A percentile compares a stretch with the other conserved stretches of the same genome.
Conservation (phyloP, 1,284 basidiomycete genomes). For the Ustilago sp. region DNA sequence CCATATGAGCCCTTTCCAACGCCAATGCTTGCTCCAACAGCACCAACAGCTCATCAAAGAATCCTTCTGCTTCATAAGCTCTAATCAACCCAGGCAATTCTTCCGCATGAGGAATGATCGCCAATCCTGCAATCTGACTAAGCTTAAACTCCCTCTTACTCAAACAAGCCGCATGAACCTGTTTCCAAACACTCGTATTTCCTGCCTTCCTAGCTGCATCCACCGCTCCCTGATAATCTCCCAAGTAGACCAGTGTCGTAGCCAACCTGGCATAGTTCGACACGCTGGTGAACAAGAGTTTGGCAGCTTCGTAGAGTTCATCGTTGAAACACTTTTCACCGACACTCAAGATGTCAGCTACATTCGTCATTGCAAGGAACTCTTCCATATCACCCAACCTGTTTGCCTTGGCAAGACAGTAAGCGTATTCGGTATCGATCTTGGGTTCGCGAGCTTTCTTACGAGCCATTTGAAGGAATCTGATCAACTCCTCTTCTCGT, state of each 20-base stretch:
- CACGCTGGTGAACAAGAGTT: conserved; percentile 93
- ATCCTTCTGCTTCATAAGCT: conserved; percentile 89
- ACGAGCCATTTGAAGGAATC: conserved; percentile 99
- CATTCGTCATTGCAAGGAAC: conserved; percentile 98
- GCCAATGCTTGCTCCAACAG: conserved; percentile 92
- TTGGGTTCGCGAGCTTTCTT: conserved; percentile 96
- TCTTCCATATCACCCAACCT: conserved; percentile 83
- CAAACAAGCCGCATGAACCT: conserved; percentile 97
- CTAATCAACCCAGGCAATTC: conserved; percentile 85
- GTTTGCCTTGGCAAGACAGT: conserved; percentile 69
- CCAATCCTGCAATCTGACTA: conserved; percentile 81
- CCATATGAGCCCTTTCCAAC: conserved; percentile 91
- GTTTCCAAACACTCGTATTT: conserved; percentile 99
- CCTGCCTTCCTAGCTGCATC: conserved; percentile 98
- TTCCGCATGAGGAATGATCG: conserved; percentile 76
- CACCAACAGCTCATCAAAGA: conserved; percentile 92
- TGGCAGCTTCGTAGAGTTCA: conserved; percentile 95
- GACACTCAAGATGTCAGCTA: conserved; percentile 93
- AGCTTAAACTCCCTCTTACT: conserved; percentile 97
- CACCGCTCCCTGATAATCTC: conserved; percentile 97
- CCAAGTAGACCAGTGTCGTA: conserved; percentile 97
- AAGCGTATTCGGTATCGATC: conserved; percentile 84
- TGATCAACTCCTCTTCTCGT: conserved; percentile 97
- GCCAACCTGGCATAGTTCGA: conserved; percentile 98
- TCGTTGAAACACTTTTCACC: conserved; percentile 99